Percentiles rank a stretch among this genome's conserved stretches.
phyloP scores from a whole-genome alignment of 192 early-diverging fungal species.

The Mortierella alpina region DNA sequence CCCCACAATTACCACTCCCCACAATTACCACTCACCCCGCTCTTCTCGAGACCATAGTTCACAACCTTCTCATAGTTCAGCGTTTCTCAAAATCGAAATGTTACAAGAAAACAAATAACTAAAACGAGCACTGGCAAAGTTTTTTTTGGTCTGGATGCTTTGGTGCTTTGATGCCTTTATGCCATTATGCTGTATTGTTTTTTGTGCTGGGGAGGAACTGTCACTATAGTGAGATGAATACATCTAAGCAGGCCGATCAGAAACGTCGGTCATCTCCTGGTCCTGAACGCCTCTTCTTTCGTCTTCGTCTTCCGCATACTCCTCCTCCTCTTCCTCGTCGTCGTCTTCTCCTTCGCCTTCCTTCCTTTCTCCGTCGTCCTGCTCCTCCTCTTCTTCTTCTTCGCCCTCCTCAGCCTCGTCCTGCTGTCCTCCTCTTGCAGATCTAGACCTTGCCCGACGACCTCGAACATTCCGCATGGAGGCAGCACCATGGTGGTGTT shows the following conservation, averaged over 20 bases:
- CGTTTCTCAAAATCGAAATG: too few relatives aligned
- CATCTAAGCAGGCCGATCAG: neutral
- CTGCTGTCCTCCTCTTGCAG: neutral
- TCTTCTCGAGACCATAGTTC: too few relatives aligned
- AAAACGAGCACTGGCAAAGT: too few relatives aligned
- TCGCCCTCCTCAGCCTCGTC: slow-evolving; percentile 8
- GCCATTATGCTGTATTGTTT: too few relatives aligned
- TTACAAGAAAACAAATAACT: too few relatives aligned
- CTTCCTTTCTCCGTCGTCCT: slow-evolving; percentile 19
- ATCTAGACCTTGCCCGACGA: neutral
- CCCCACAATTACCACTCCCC: too few relatives aligned
- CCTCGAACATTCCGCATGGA: neutral
- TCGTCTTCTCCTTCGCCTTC: slow-evolving; percentile 26
- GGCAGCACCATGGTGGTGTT: neutral
- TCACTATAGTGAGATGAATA: too few relatives aligned
- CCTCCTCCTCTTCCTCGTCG: slow-evolving; percentile 2
- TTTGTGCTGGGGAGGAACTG: too few relatives aligned
- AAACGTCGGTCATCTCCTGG: slow-evolving; percentile 11
- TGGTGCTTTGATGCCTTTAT: too few relatives aligned
- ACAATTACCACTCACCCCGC: too few relatives aligned
- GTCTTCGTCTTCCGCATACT: slow-evolving; percentile 15
- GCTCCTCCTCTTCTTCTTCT: neutral
- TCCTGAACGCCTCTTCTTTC: slow-evolving; percentile 22
- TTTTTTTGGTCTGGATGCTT: too few relatives aligned
- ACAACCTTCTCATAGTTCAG: too few relatives aligned